phyloP scores from a whole-genome alignment of 495 filamentous ascomycete genomes.

The Neurospora sp. region DNA sequence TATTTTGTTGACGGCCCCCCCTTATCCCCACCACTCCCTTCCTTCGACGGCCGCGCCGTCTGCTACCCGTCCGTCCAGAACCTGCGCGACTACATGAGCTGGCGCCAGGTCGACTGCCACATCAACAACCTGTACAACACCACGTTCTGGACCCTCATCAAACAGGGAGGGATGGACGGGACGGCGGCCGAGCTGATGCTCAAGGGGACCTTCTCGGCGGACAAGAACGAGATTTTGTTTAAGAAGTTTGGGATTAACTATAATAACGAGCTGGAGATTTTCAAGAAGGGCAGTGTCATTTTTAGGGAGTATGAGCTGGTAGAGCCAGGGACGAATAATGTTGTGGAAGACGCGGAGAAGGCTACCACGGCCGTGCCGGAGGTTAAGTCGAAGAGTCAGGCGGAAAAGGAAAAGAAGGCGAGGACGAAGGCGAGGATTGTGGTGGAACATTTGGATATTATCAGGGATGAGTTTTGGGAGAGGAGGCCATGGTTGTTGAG shows the following conservation, averaged over 20 bases:
- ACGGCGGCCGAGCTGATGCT: constrained; percentile 72
- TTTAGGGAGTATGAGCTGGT: constrained; percentile 63
- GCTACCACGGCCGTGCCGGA: constrained; percentile 22
- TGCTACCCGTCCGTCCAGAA: constrained; percentile 71
- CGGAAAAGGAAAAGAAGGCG: constrained; percentile 67
- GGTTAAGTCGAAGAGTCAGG: constrained; percentile 59
- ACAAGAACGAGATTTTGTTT: constrained; percentile 96
- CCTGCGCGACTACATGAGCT: constrained; percentile 88
- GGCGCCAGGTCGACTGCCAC: constrained; percentile 95
- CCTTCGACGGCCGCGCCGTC: constrained; percentile 87
- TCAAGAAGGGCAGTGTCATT: constrained; percentile 83
- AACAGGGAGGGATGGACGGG: constrained; percentile 60
- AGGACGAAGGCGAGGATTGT: constrained; percentile 66
- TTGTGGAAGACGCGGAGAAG: constrained; percentile 25
- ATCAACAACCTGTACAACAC: constrained; percentile 99
- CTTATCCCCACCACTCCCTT: constrained; percentile 66
- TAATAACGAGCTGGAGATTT: constrained; percentile 88
- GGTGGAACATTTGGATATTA: constrained; percentile 82
- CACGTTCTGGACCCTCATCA: constrained; percentile 84
- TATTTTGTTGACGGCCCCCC: constrained; percentile 56
- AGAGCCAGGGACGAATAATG: constrained; percentile 35
- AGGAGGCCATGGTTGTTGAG: constrained; percentile 76
- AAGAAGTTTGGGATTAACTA: constrained; percentile 87
- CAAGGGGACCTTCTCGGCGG: constrained; percentile 66
- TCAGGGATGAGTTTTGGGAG: constrained; percentile 89